These are phyloP conservation scores for Coniella vitis DNA, from an alignment of 2,329 filamentous ascomycete species.

Conservation along the genomic window DNA sequence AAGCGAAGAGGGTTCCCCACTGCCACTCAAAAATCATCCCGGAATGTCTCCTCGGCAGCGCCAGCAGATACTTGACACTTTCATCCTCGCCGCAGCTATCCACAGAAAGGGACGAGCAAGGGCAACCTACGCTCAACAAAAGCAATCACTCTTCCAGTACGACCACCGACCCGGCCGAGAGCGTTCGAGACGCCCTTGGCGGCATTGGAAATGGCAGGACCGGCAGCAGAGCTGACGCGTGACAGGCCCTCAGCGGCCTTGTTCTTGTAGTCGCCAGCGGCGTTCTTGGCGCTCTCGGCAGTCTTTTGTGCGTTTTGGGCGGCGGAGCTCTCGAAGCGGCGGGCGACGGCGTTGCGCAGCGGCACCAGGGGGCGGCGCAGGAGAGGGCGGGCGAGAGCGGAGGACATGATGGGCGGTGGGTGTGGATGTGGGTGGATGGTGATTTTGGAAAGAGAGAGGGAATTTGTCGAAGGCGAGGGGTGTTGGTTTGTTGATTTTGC, in stretches of 20 bases:
- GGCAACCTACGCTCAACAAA: constrained; percentile 78
- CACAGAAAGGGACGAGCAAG: neutral
- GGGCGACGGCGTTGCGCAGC: constrained; percentile 30
- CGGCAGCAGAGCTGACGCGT: constrained; percentile 72
- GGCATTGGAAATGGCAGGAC: constrained; percentile 67
- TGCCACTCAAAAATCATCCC: neutral
- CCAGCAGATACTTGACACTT: no score
- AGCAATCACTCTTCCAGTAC: constrained; percentile 69
- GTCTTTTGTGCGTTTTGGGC: constrained; percentile 38
- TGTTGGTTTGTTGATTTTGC: no score
- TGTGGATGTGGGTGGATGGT: neutral
- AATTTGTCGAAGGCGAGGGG: neutral
- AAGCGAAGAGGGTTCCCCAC: neutral
- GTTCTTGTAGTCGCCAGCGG: constrained; percentile 36
- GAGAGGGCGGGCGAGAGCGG: constrained; percentile 16
- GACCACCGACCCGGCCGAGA: constrained; percentile 72
- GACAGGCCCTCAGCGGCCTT: constrained; percentile 81
- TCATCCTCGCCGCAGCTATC: no score
- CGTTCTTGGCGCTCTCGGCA: constrained; percentile 32
- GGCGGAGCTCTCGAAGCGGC: constrained; percentile 56
- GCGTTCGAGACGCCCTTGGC: constrained; percentile 60
- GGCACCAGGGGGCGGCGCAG: constrained; percentile 12
- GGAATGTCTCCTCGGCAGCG: neutral
- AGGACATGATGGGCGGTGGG: constrained; percentile 8
- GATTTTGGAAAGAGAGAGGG: no score